Percentiles rank a stretch among this genome's conserved stretches.
These are phyloP conservation scores for Yarrowia bubula DNA, from an alignment of 805 yeast genomes.

Conservation along the genomic window DNA sequence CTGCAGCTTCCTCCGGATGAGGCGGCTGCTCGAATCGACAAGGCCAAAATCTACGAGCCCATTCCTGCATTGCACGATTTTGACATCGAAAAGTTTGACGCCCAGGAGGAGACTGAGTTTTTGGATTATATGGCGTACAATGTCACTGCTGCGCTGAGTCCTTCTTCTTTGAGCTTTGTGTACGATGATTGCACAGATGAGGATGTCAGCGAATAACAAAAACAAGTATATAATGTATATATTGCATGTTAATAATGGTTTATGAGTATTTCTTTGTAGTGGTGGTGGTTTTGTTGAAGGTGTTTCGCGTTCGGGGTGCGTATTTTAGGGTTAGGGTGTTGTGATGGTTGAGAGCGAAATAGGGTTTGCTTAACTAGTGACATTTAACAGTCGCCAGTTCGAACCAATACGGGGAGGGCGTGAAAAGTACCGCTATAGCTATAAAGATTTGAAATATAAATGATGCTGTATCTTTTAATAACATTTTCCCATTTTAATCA, in stretches of 20 bases:
- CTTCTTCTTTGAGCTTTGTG: background rate
- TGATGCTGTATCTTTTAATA: too few species aligned
- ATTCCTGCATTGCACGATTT: slow-evolving; percentile 30
- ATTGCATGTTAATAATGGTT: slow-evolving; percentile 7
- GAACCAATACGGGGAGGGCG: background rate
- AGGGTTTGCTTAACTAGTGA: background rate
- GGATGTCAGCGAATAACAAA: slow-evolving; percentile 12
- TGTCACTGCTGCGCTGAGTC: slow-evolving; percentile 11
- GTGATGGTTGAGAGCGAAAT: background rate
- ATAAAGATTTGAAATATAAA: too few species aligned
- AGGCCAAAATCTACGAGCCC: slow-evolving; percentile 7
- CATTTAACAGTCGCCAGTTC: background rate
- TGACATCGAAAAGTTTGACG: slow-evolving; percentile 28
- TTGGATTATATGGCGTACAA: slow-evolving; percentile 23
- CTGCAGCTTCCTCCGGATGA: slow-evolving; percentile 16
- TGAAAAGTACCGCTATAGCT: too few species aligned
- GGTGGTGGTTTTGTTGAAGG: too few species aligned
- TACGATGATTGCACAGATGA: slow-evolving; percentile 14
- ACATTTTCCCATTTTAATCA: too few species aligned
- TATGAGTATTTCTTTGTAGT: too few species aligned
- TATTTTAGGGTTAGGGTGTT: background rate
- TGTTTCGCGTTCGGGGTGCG: background rate
- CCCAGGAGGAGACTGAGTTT: slow-evolving; percentile 11
- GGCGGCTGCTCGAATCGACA: background rate
- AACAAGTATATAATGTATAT: slow-evolving; percentile 20